Evolutionary conservation across 2,329 filamentous ascomycete genomes (phyloP), one percentile per base, ranked within the genome.

Genomic region (Fusarium multiceps): DNA sequence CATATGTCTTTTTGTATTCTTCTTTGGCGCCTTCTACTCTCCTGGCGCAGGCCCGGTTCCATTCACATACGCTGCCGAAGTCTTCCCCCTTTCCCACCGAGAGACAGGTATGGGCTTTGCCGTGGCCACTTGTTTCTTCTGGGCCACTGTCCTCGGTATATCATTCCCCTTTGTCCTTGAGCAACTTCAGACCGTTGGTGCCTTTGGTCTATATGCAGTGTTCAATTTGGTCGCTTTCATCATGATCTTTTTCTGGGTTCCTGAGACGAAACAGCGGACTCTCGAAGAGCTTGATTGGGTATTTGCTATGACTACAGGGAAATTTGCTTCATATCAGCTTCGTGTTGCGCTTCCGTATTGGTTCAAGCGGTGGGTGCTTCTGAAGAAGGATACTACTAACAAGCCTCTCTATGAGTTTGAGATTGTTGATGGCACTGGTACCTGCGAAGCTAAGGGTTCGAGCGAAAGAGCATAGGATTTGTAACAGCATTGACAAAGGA

Each of bases 201-300:
- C 87, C 3, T 90, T 91, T 70, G 84, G 87, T 5, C 89, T 91
- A 74, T 91, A 90, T 63, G 84, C 78, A 16, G 87, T 80, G 0
- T 79, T 91, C 10, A 92, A 92, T 67, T 69, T 90, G 6, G 74
- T 87, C 4, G 89, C 89, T 0, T 81, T 90, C 18, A 61, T 88
- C 25, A 86, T 92, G 81, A 90, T 91, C 68, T 90, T 90, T 80
- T 80, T 90, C 42, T 87, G 85, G 75, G 78, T 88, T 1, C 86
- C 85, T 2, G 86, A 88, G 74, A 87, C 86, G 6, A 88, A 86
- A 43, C 75, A 81, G 56, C 75, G 78, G 20, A 80, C 79, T 0
- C 74, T 83, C 7, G 81, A 82, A 56, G 81, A 83, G 63, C 74
- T 82, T 6, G 81, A 82, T 49, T 79, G 78, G 55, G 75, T 82